These are phyloP conservation scores for Talaromyces sp. DNA, from an alignment of 2,329 filamentous ascomycete genomes.

Conservation along the genomic window DNA sequence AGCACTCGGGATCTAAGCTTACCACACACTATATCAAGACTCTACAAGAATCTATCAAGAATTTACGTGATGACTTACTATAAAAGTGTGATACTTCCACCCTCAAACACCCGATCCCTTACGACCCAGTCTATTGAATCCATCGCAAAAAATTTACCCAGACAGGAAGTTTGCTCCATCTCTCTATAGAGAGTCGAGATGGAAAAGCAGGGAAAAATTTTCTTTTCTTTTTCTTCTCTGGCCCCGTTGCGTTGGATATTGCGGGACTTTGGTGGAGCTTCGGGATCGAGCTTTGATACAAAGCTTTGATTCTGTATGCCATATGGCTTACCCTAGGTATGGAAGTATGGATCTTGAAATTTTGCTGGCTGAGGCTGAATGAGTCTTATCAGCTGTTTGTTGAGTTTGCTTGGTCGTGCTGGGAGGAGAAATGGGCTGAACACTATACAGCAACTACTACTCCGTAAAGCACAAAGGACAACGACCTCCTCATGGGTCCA, in stretches of 20 bases:
- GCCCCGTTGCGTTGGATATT: not conserved
- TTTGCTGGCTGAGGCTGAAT: not conserved
- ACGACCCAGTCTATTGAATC: not conserved
- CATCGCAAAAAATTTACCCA: not conserved
- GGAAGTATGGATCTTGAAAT: not conserved
- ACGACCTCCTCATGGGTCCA: not conserved
- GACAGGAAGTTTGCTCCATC: not conserved
- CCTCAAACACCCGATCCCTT: not conserved
- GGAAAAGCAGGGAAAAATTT: not conserved
- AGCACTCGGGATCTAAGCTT: not conserved
- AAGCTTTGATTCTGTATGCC: constrained; percentile 6
- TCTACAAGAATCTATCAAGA: not conserved
- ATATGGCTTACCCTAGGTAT: not conserved
- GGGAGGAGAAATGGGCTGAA: not conserved
- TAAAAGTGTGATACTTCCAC: not conserved
- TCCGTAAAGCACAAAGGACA: not conserved
- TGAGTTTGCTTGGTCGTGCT: not conserved
- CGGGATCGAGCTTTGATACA: not conserved
- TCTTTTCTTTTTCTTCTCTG: not conserved
- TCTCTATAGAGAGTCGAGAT: not conserved
- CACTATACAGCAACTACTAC: not conserved
- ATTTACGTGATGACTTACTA: not conserved
- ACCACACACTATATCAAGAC: not conserved
- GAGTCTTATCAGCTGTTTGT: not conserved
- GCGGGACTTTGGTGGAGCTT: not conserved